Conservation (phyloP, 768 basidiomycete species). For the Agrocybe praecox region DNA sequence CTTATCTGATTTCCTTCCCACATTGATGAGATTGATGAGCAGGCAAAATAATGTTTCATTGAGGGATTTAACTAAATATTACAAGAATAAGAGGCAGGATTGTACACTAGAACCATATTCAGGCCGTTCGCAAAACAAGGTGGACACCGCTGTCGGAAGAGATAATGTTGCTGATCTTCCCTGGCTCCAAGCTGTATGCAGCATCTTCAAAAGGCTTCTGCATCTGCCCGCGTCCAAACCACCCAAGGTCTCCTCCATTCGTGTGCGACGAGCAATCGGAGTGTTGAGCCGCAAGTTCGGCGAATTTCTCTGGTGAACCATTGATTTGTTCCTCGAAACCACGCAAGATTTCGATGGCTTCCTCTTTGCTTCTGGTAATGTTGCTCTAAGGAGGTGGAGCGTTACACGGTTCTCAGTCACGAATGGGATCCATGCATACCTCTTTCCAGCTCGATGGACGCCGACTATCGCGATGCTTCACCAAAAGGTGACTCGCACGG, state of each 20-base stretch:
- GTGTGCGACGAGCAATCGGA: constrained; percentile 91
- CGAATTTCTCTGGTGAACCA: constrained; percentile 63
- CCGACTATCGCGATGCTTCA: constrained; percentile 86
- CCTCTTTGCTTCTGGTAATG: constrained; percentile 86
- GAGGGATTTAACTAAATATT: no score
- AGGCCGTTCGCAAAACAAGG: constrained; percentile 85
- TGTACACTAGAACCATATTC: constrained; percentile 19
- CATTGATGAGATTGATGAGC: no score
- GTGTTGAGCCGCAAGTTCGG: constrained; percentile 69
- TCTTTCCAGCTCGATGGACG: constrained; percentile 86
- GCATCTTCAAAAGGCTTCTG: constrained; percentile 97
- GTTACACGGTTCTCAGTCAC: neutral
- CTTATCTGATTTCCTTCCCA: constrained; percentile 2
- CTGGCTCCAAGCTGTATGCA: constrained; percentile 69
- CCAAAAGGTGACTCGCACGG: constrained; percentile 92
- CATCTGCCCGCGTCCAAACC: constrained; percentile 88
- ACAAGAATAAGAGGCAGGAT: no score
- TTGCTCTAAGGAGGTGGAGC: constrained; percentile 46
- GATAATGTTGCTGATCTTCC: constrained; percentile 80
- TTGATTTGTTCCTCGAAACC: constrained; percentile 65
- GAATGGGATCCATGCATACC: constrained; percentile 41
- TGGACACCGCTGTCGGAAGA: constrained; percentile 96
- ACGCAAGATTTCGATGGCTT: constrained; percentile 82
- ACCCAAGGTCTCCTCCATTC: constrained; percentile 85
- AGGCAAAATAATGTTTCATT: no score